A percentile compares a stretch with the other conserved stretches of the same genome.
Evolutionary conservation across 768 basidiomycete species (phyloP).

Genomic region (Dioszegia hungarica): DNA sequence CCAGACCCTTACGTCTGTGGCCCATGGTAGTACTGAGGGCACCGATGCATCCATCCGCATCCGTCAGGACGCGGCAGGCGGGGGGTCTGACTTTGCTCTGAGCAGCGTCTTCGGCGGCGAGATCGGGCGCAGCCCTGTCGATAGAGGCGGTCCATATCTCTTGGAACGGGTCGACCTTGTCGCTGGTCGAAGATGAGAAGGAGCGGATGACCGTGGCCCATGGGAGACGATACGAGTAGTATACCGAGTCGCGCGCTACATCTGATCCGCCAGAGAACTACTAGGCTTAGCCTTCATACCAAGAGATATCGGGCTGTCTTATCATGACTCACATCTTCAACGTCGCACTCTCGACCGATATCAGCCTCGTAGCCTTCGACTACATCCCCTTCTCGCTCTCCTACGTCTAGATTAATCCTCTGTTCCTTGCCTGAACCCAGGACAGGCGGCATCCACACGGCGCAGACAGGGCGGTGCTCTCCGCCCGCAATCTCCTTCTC

Average conservation of each 20-base stretch:
- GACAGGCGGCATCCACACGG: background rate
- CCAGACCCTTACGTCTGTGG: background rate
- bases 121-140: no score
- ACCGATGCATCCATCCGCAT: constrained; percentile 4
- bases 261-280: background rate
- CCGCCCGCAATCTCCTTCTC: background rate
- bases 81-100: background rate
- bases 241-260: background rate
- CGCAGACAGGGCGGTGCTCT: background rate
- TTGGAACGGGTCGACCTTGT: no score
- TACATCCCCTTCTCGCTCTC: background rate
- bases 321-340: background rate
- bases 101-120: no score
- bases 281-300: background rate
- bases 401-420: no score
- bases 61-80: constrained; percentile 1
- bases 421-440: no score
- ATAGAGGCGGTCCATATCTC: no score
- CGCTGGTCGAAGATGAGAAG: background rate
- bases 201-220: constrained; percentile 10
- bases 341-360: background rate
- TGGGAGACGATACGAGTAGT: constrained; percentile 1
- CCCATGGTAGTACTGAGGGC: background rate
- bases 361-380: background rate
- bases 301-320: background rate